Conservation (phyloP, 345 rosid species). For the Sonneratia caseolaris region DNA sequence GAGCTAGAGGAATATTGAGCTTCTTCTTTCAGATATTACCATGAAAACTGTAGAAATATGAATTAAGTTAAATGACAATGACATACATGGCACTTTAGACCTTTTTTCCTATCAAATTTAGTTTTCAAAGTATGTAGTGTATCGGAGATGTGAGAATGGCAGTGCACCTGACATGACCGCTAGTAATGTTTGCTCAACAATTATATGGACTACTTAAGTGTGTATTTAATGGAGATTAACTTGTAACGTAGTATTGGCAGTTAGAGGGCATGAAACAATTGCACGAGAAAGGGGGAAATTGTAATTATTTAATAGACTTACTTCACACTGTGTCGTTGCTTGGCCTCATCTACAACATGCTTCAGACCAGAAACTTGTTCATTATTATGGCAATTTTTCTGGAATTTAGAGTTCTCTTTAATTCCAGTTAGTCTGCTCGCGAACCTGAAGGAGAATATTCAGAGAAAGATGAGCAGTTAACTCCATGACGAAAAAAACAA, state of each 20-base stretch:
- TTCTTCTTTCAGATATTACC: no score
- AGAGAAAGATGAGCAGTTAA: neutral
- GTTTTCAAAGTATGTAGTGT: neutral
- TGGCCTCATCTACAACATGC: constrained; percentile 69
- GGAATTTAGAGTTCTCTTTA: constrained; percentile 79
- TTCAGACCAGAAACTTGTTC: constrained; percentile 55
- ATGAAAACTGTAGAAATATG: no score
- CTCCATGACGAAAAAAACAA: neutral
- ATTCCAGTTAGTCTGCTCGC: constrained; percentile 89
- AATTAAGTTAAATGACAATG: neutral
- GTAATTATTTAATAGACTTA: constrained; percentile 22
- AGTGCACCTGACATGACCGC: no score
- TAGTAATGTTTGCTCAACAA: neutral
- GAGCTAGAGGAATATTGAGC: neutral
- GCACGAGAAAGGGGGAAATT: neutral
- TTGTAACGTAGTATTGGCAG: neutral
- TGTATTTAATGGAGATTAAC: neutral
- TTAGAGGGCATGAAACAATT: neutral
- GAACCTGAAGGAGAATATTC: constrained; percentile 39
- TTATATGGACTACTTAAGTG: neutral
- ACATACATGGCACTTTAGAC: neutral
- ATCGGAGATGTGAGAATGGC: neutral
- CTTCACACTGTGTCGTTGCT: constrained; percentile 75
- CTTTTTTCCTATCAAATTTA: neutral
- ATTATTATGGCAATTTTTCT: constrained; percentile 35